Conservation (phyloP, 1,284 basidiomycete genomes). For the Afroboletus lepidellus region DNA sequence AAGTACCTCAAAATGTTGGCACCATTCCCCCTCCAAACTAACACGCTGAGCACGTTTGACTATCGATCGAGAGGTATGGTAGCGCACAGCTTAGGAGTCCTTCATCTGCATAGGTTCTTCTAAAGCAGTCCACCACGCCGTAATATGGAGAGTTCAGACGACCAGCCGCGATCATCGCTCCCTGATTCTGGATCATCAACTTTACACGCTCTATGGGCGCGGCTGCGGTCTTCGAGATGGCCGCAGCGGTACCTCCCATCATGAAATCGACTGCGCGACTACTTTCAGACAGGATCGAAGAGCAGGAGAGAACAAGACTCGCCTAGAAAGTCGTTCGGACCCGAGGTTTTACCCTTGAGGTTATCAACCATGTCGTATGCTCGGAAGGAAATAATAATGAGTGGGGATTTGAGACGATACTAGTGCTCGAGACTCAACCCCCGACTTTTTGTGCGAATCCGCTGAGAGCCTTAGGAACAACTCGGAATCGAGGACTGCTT, state of each 20-base stretch:
- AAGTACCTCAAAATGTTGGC: conserved; percentile 67
- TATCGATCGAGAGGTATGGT: conserved; percentile 2
- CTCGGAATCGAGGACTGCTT: conserved; percentile 8
- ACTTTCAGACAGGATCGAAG: not conserved
- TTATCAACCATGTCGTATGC: conserved; percentile 11
- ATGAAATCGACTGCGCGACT: conserved; percentile 42
- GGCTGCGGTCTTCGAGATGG: conserved; percentile 68
- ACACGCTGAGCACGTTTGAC: conserved; percentile 10
- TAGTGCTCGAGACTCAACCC: not conserved
- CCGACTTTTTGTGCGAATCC: conserved; percentile 14
- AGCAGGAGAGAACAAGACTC: not conserved
- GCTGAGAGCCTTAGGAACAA: conserved; percentile 14
- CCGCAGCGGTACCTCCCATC: conserved; percentile 50
- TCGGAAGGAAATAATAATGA: conserved; percentile 12
- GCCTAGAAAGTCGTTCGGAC: conserved; percentile 25
- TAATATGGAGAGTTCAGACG: conserved; percentile 56
- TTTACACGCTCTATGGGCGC: conserved; percentile 76
- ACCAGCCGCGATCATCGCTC: conserved; percentile 52
- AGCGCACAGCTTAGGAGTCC: conserved; percentile 44
- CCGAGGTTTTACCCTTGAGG: conserved; percentile 3
- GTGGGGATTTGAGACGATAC: conserved; percentile 22
- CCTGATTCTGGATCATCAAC: conserved; percentile 70
- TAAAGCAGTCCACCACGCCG: conserved; percentile 61
- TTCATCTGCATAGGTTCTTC: conserved; percentile 53
- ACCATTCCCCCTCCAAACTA: conserved; percentile 63